Evolutionary conservation across 306 rosid genomes (phyloP).

Genomic region (Vigna trinervia): DNA sequence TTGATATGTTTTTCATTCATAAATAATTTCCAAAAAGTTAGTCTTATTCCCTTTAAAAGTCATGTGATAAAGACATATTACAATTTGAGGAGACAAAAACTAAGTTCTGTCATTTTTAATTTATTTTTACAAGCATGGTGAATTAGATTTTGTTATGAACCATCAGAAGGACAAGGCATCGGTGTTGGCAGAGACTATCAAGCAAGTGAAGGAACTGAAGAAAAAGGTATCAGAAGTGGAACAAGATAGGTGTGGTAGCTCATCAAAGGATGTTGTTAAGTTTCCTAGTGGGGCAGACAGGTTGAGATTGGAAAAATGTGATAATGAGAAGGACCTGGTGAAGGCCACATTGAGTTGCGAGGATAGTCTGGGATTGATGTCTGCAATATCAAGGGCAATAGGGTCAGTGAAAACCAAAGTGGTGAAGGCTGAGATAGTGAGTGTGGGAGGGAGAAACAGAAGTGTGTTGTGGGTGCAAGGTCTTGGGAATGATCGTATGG

Average conservation of each 20-base stretch:
- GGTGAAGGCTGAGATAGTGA: constrained; percentile 71
- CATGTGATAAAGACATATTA: not conserved
- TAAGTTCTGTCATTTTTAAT: not conserved
- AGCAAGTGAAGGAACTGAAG: constrained; percentile 61
- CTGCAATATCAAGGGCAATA: constrained; percentile 53
- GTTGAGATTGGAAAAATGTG: constrained; percentile 52
- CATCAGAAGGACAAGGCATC: constrained; percentile 78
- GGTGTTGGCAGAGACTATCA: constrained; percentile 62
- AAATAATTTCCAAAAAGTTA: not conserved
- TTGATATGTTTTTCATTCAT: not conserved
- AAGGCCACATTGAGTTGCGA: constrained; percentile 70
- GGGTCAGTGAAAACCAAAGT: constrained; percentile 55
- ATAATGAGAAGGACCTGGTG: constrained; percentile 47
- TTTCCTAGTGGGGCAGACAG: constrained; percentile 59
- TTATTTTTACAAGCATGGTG: constrained; percentile 7
- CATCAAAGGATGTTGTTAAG: constrained; percentile 39
- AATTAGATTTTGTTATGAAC: constrained; percentile 5
- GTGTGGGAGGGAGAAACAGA: constrained; percentile 65
- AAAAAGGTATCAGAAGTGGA: constrained; percentile 52
- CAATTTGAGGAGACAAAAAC: not conserved
- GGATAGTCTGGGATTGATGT: constrained; percentile 63
- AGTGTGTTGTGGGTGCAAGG: constrained; percentile 62
- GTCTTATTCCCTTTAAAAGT: not conserved
- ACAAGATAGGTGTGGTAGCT: constrained; percentile 36
- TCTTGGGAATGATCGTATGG: constrained; percentile 52